Percentiles rank a stretch among this genome's conserved stretches.
phyloP scores from a whole-genome alignment of 1,284 basidiomycete species.

The Ganoderma boninense region DNA sequence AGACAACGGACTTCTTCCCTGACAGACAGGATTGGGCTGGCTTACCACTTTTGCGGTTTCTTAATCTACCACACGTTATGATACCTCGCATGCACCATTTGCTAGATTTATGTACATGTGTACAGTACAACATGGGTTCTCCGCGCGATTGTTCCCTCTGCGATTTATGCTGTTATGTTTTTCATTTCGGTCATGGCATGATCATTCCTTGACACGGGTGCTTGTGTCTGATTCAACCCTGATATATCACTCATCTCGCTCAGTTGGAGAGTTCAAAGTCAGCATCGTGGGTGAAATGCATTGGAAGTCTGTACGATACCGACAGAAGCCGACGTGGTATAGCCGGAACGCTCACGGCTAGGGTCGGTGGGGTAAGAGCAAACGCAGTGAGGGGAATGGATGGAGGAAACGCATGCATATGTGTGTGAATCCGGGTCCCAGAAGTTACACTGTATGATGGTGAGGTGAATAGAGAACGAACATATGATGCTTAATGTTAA shows the following conservation, averaged over 20 bases:
- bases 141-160: background rate
- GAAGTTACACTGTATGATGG: conserved; percentile 3
- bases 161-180: background rate
- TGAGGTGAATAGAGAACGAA: background rate
- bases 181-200: background rate
- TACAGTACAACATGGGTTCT: conserved; percentile 3
- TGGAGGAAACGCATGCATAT: background rate
- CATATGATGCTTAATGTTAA: conserved; percentile 3
- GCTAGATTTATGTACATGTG: conserved; percentile 16
- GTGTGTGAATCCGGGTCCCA: background rate
- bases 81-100: conserved; percentile 7
- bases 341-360: conserved; percentile 1
- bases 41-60: background rate
- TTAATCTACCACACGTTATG: background rate
- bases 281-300: background rate
- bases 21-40: conserved; percentile 22
- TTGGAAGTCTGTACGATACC: background rate
- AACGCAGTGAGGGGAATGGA: background rate
- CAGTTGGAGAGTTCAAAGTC: background rate
- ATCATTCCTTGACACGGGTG: background rate
- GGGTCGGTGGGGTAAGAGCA: conserved; percentile 2
- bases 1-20: conserved; percentile 61
- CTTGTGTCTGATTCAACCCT: background rate
- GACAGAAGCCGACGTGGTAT: background rate
- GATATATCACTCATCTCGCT: background rate